Conservation (phyloP, 768 basidiomycete species). For the Amanita rubescens region DNA sequence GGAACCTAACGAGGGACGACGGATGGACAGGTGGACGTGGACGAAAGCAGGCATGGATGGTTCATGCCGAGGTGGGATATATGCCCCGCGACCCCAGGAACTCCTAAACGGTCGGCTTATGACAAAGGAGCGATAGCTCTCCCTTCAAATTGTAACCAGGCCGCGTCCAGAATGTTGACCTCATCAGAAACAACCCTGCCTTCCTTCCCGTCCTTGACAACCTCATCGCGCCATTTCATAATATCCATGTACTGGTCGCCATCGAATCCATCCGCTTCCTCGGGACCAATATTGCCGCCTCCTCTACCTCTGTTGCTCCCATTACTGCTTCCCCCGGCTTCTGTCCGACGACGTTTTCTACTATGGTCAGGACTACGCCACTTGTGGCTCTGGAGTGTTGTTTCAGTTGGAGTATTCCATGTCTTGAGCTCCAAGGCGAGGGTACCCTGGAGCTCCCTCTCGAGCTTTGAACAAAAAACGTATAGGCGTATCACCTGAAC, state of each 20-base stretch:
- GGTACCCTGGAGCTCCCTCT: background rate
- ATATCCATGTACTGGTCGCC: background rate
- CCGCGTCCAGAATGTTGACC: no score
- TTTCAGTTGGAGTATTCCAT: background rate
- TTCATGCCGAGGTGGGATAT: background rate
- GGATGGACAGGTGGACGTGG: background rate
- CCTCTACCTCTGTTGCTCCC: background rate
- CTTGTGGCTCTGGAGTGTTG: conserved; percentile 2
- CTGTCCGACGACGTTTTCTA: conserved; percentile 6
- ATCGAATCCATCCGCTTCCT: conserved; percentile 7
- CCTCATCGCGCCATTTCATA: background rate
- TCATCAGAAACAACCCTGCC: background rate
- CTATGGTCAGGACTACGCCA: conserved; percentile 8
- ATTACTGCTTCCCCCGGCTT: background rate
- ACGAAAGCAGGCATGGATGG: background rate
- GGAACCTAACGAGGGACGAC: background rate
- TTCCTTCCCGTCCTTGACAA: conserved; percentile 6
- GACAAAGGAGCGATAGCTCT: conserved; percentile 1
- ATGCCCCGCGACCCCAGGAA: background rate
- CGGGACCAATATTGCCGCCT: conserved; percentile 6
- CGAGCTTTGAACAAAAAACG: conserved; percentile 9
- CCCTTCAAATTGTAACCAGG: background rate
- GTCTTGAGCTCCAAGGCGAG: no score
- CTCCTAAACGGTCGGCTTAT: conserved; percentile 1
- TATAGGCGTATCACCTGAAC: conserved; percentile 5